Conservation (phyloP, 2,329 filamentous ascomycete species). For the Ceratocystis destructans region DNA sequence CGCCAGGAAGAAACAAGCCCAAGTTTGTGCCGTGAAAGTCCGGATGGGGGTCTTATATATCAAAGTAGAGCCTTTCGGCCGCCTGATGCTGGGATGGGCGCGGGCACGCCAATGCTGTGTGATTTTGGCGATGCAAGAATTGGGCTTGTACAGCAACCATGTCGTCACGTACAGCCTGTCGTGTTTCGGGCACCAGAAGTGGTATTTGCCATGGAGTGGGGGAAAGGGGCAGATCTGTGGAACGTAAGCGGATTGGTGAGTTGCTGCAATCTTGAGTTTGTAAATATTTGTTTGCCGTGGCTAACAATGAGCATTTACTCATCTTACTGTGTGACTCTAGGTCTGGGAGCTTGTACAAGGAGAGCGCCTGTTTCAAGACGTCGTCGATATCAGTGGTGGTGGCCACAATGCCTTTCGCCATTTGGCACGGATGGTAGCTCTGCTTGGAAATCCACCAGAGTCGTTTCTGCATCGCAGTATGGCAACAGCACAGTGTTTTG, state of each 20-base stretch:
- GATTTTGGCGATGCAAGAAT: conserved; percentile 18
- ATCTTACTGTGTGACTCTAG: neutral
- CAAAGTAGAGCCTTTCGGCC: conserved; percentile 9
- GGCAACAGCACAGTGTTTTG: conserved; percentile 13
- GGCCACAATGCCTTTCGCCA: conserved; percentile 16
- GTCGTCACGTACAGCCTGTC: conserved; percentile 12
- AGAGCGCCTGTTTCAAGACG: conserved; percentile 10
- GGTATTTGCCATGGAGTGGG: conserved; percentile 17
- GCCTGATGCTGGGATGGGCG: conserved; percentile 1
- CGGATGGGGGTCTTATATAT: neutral
- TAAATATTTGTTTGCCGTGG: neutral
- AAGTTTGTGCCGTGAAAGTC: neutral
- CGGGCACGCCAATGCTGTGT: conserved; percentile 12
- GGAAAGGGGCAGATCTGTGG: conserved; percentile 17
- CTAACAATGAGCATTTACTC: neutral
- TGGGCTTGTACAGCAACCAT: conserved; percentile 12
- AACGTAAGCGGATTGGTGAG: conserved; percentile 15
- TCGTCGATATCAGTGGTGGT: conserved; percentile 7
- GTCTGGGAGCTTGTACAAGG: conserved; percentile 18
- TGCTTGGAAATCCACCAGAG: conserved; percentile 11
- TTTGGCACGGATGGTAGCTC: conserved; percentile 17
- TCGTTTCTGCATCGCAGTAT: conserved; percentile 13
- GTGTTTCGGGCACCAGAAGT: conserved; percentile 17
- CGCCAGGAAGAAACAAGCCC: conserved; percentile 2
- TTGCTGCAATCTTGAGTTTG: neutral